Conservation (phyloP, 352 stramenopile genomes). For the Phytophthora lateralis region DNA sequence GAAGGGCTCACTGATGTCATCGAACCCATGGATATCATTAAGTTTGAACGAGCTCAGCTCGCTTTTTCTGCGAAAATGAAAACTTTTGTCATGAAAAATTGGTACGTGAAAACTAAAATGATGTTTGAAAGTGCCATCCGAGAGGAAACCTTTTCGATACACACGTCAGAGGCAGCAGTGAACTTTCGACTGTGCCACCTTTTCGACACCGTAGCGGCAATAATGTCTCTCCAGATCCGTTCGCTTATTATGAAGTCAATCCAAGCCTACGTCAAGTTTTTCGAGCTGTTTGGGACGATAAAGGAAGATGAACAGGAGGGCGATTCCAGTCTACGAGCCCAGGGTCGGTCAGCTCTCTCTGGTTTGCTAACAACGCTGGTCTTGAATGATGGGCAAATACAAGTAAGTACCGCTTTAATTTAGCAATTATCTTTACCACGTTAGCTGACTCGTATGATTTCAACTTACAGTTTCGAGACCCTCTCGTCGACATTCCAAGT, state of each 20-base stretch:
- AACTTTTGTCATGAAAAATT: conserved; percentile 56
- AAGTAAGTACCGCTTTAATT: conserved; percentile 15
- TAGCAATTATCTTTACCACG: not conserved
- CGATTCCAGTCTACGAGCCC: not conserved
- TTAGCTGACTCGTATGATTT: not conserved
- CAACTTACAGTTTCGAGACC: conserved; percentile 46
- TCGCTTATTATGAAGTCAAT: conserved; percentile 72
- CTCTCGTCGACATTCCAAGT: conserved; percentile 61
- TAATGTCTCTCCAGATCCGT: conserved; percentile 81
- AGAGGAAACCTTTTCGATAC: conserved; percentile 33
- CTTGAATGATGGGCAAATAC: conserved; percentile 27
- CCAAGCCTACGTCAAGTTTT: conserved; percentile 66
- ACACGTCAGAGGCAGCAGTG: conserved; percentile 26
- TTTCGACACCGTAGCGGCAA: conserved; percentile 61
- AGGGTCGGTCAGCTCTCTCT: not conserved
- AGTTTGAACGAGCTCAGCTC: conserved; percentile 64
- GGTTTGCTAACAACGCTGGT: conserved; percentile 30
- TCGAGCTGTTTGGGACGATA: conserved; percentile 53
- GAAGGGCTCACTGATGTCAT: conserved; percentile 26
- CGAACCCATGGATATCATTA: conserved; percentile 45
- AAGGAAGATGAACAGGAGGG: conserved; percentile 11
- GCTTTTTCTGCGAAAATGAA: conserved; percentile 50
- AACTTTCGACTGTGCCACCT: conserved; percentile 47
- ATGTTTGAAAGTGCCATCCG: conserved; percentile 51
- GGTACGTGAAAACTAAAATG: conserved; percentile 54